Evolutionary conservation across 164 flowering plant genomes (phyloP).

Genomic region (Umbilicus rupestris): DNA sequence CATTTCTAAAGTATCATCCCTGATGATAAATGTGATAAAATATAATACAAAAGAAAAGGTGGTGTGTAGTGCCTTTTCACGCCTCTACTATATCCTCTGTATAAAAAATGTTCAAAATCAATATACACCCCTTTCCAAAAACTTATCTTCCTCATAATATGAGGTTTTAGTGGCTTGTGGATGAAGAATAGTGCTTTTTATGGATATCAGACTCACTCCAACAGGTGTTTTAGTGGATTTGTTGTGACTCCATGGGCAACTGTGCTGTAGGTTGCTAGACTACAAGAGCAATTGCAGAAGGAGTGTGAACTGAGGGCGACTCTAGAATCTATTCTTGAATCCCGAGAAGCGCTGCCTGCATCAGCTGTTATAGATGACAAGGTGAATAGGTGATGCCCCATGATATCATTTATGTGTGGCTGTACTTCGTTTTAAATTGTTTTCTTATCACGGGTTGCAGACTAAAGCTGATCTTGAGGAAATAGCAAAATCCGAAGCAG

Average conservation of each 20-base stretch:
- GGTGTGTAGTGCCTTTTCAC: not conserved
- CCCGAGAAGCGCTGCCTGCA: slow-evolving; percentile 20
- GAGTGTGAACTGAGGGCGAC: slow-evolving; percentile 57
- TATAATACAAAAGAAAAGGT: too few relatives aligned
- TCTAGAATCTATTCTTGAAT: slow-evolving; percentile 57
- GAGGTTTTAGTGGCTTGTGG: too few relatives aligned
- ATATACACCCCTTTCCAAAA: not conserved
- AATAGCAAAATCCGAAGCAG: slow-evolving; percentile 53
- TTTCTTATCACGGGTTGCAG: slow-evolving; percentile 28
- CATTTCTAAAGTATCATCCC: too few relatives aligned
- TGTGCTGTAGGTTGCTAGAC: slow-evolving; percentile 51
- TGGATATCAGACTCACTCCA: not conserved
- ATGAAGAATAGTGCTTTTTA: too few relatives aligned
- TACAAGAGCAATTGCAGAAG: slow-evolving; percentile 63
- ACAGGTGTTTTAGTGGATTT: not conserved
- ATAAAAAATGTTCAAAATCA: too few relatives aligned
- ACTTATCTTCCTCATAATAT: not conserved
- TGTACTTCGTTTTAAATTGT: not conserved
- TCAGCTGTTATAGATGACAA: slow-evolving; percentile 43
- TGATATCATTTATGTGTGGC: slow-evolving; percentile 4
- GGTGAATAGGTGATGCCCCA: slow-evolving; percentile 47
- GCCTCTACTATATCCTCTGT: too few relatives aligned
- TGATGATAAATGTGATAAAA: not conserved
- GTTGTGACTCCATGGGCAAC: not conserved
- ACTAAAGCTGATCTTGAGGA: slow-evolving; percentile 59